A percentile compares a stretch with the other conserved stretches of the same genome.
Conservation (phyloP, 139 green algal species). For the Chlorella sp. region DNA sequence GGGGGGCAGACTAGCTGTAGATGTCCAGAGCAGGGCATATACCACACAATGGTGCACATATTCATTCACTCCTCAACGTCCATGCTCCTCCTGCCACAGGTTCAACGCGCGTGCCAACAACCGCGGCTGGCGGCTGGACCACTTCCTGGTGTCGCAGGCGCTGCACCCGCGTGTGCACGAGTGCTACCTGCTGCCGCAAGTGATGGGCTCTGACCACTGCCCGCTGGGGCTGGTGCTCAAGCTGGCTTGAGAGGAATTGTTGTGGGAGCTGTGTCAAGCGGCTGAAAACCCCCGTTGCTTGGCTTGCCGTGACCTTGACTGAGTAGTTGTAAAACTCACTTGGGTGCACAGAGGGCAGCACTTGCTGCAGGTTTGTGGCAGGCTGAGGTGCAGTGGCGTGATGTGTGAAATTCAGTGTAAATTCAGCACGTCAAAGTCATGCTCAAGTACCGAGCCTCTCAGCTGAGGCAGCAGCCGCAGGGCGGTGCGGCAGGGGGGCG, state of each 20-base stretch:
- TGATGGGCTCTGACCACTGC: conserved; percentile 57
- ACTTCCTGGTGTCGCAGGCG: conserved; percentile 70
- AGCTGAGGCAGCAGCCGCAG: conserved; percentile 12
- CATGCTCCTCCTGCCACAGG: neutral
- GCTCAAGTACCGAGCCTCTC: conserved; percentile 6
- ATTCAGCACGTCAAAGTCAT: no score
- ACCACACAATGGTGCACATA: no score
- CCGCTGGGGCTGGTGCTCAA: conserved; percentile 47
- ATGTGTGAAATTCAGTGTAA: no score
- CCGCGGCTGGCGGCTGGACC: conserved; percentile 84
- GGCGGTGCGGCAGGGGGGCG: neutral
- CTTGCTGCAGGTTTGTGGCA: no score
- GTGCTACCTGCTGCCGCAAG: conserved; percentile 65
- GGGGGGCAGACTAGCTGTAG: no score
- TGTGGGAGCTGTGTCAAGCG: no score
- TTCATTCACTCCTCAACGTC: neutral
- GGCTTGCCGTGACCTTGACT: no score
- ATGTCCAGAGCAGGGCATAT: no score
- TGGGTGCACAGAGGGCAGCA: no score
- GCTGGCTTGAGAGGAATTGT: neutral
- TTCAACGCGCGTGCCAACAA: conserved; percentile 50
- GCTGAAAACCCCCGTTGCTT: no score
- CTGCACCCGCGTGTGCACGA: conserved; percentile 62
- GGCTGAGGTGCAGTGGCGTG: no score
- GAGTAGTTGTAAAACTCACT: no score